Conservation (phyloP, 2,329 filamentous ascomycete species). For the Paracoccidioides lutzii region DNA sequence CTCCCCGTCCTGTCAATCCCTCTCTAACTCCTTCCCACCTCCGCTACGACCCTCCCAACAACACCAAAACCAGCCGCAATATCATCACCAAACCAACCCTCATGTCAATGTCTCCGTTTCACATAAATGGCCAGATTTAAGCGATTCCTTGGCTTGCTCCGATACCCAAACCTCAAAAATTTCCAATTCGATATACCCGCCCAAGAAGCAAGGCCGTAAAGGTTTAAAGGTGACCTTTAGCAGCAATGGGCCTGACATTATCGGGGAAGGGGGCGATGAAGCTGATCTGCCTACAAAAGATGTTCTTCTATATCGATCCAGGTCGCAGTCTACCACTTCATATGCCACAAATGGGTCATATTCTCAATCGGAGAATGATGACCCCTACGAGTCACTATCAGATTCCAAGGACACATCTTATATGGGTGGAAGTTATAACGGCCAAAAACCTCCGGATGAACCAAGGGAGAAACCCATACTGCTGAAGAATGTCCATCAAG, state of each 20-base stretch:
- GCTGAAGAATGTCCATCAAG: constrained; percentile 24
- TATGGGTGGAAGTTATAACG: neutral
- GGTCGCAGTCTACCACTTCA: constrained; percentile 10
- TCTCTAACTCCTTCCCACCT: constrained; percentile 1
- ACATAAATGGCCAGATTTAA: constrained; percentile 22
- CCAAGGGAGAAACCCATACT: constrained; percentile 19
- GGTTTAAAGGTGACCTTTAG: constrained; percentile 63
- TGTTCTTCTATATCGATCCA: constrained; percentile 32
- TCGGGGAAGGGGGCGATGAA: constrained; percentile 86
- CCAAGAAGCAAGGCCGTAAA: constrained; percentile 41
- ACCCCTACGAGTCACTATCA: neutral
- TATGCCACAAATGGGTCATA: constrained; percentile 1
- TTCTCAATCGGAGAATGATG: constrained; percentile 2
- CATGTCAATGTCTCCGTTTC: constrained; percentile 24
- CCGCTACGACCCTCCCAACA: constrained; percentile 4
- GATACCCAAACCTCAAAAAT: constrained; percentile 8
- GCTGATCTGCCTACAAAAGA: constrained; percentile 58
- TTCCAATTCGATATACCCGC: constrained; percentile 15
- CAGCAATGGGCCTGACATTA: constrained; percentile 61
- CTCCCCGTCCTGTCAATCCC: constrained; percentile 14
- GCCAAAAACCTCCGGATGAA: constrained; percentile 6
- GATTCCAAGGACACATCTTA: neutral
- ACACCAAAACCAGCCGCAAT: constrained; percentile 4
- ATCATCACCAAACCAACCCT: constrained; percentile 14
- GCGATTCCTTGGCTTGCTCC: constrained; percentile 13